Evolutionary conservation across 108 stramenopile species (phyloP).

Genomic region (Conticribra guillardii): DNA sequence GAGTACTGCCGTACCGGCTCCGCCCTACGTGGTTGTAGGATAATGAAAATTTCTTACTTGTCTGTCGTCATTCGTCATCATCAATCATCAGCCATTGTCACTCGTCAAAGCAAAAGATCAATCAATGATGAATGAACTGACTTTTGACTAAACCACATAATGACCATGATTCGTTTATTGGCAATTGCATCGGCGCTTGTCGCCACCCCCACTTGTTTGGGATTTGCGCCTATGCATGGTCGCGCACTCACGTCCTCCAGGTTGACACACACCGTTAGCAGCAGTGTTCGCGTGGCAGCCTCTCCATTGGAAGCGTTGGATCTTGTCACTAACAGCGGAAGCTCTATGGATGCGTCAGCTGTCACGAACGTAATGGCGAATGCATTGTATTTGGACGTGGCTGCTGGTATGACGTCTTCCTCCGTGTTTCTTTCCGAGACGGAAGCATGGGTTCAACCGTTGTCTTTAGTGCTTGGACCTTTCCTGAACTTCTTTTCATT

Average conservation of each 20-base stretch:
- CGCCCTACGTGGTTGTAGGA: no score
- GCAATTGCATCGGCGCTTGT: not conserved
- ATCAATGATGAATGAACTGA: no score
- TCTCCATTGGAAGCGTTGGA: not conserved
- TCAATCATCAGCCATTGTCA: no score
- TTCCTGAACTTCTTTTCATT: conserved; percentile 84
- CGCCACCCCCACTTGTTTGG: not conserved
- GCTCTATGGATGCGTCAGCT: not conserved
- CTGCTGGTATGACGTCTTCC: conserved; percentile 32
- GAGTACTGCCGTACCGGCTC: no score
- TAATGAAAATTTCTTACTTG: no score
- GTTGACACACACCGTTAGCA: not conserved
- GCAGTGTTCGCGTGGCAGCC: no score
- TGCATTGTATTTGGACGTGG: not conserved
- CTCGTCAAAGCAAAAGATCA: no score
- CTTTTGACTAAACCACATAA: conserved; percentile 14
- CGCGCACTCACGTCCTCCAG: not conserved
- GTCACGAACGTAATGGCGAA: not conserved
- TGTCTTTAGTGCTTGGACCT: conserved; percentile 70
- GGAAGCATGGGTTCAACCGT: conserved; percentile 85
- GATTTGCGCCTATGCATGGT: not conserved
- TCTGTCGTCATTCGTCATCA: no score
- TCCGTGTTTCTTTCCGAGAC: conserved; percentile 77
- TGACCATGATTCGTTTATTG: not conserved
- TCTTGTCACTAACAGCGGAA: not conserved